Percentiles rank a stretch among this genome's conserved stretches.
phyloP scores from a whole-genome alignment of 176 grass and related monocot species.

The Juncus inflexus region DNA sequence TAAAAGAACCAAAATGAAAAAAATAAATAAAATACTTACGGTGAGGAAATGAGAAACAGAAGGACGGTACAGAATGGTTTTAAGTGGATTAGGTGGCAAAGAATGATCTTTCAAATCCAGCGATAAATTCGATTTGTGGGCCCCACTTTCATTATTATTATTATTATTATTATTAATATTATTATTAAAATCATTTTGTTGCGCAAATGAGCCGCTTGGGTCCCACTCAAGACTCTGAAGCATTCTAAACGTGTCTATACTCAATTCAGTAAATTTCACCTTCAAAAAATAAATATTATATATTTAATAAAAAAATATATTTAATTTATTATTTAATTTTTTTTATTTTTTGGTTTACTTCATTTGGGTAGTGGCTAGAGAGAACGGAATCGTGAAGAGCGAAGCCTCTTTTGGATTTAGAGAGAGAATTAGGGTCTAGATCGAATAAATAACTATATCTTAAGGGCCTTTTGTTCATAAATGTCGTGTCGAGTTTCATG shows the following conservation, averaged over 20 bases:
- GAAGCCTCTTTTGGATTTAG: conserved; percentile 51
- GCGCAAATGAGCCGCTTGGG: conserved; percentile 74
- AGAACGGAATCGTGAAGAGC: conserved; percentile 60
- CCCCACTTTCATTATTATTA: conserved; percentile 52
- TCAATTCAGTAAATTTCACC: conserved; percentile 88
- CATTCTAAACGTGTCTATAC: conserved; percentile 90
- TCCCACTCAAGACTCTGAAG: conserved; percentile 97
- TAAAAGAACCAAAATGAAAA: neutral
- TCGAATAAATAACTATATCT: conserved; percentile 90
- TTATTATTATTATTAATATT: conserved; percentile 44
- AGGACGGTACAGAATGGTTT: conserved; percentile 70
- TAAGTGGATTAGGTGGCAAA: conserved; percentile 78
- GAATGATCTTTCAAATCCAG: conserved; percentile 74
- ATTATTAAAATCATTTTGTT: conserved; percentile 40
- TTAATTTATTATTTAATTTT: neutral
- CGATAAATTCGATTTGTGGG: conserved; percentile 54
- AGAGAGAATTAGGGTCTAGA: conserved; percentile 54
- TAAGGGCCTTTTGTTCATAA: conserved; percentile 82
- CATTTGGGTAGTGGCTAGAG: conserved; percentile 66
- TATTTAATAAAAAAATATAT: neutral
- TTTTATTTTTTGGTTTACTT: conserved; percentile 29
- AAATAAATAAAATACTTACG: conserved; percentile 37
- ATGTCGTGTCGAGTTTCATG: conserved; percentile 66
- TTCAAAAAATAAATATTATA: conserved; percentile 23
- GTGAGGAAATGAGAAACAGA: conserved; percentile 69